Evolutionary conservation across 148 eudicot genomes (phyloP).

Genomic region (Rheum nobile): DNA sequence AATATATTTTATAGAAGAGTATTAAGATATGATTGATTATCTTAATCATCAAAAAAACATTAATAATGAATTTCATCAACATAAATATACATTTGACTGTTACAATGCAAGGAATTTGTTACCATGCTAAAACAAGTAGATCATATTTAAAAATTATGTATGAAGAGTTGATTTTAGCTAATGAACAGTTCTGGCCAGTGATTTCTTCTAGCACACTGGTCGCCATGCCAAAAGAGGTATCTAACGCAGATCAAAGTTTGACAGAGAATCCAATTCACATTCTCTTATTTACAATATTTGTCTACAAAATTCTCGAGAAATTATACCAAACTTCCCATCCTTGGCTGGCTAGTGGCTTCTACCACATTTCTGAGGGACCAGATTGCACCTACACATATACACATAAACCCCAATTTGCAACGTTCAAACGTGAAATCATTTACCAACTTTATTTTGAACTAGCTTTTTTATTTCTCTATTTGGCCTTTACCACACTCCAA

Average conservation of each 20-base stretch:
- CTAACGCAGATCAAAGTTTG: neutral
- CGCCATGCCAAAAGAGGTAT: neutral
- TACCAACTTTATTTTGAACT: neutral
- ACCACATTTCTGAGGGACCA: neutral
- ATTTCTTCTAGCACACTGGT: too few relatives aligned
- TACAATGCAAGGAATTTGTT: too few relatives aligned
- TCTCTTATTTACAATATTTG: slow-evolving; percentile 8
- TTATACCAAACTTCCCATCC: neutral
- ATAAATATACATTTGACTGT: too few relatives aligned
- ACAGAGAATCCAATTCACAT: neutral
- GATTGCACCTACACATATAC: neutral
- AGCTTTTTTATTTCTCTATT: neutral
- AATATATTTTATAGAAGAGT: too few relatives aligned
- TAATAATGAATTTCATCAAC: too few relatives aligned
- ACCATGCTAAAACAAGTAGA: too few relatives aligned
- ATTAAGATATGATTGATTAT: too few relatives aligned
- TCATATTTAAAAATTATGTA: too few relatives aligned
- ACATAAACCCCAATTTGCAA: neutral
- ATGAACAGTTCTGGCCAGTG: too few relatives aligned
- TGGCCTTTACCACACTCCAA: slow-evolving; percentile 1
- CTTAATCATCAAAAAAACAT: too few relatives aligned
- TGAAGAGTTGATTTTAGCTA: neutral
- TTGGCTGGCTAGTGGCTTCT: neutral
- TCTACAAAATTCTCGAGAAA: slow-evolving; percentile 4
- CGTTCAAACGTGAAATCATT: neutral